A percentile compares a stretch with the other conserved stretches of the same genome.
Evolutionary conservation across 495 filamentous ascomycete genomes (phyloP).

Genomic region (Xylaria telfairii): DNA sequence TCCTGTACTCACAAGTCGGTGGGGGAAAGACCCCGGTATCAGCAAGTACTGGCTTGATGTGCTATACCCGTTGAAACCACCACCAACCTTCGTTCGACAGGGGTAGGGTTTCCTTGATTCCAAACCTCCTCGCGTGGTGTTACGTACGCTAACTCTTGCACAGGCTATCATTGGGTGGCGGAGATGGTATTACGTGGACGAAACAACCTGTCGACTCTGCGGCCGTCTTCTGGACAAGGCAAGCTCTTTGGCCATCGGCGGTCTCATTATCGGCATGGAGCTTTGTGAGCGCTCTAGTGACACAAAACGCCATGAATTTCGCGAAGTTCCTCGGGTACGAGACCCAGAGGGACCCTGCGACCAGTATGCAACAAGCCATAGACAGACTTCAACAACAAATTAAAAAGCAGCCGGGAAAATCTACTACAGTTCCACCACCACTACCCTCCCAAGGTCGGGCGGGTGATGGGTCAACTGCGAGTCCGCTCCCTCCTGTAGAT

Average conservation of each 20-base stretch:
- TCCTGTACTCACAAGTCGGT: conserved; percentile 21
- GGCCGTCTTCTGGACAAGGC: conserved; percentile 37
- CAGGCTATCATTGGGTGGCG: conserved; percentile 43
- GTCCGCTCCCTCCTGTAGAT: conserved; percentile 28
- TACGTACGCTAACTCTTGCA: conserved; percentile 25
- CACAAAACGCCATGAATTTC: conserved; percentile 36
- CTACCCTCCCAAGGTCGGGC: conserved; percentile 28
- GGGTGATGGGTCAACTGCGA: conserved; percentile 28
- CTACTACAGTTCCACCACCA: conserved; percentile 25
- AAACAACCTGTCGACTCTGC: conserved; percentile 39
- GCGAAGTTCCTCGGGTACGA: conserved; percentile 44
- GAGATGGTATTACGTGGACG: conserved; percentile 36
- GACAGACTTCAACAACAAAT: conserved; percentile 40
- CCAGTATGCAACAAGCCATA: conserved; percentile 32
- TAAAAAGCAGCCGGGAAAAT: conserved; percentile 36
- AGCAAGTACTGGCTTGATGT: conserved; percentile 47
- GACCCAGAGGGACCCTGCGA: conserved; percentile 5
- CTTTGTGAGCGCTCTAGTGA: conserved; percentile 38
- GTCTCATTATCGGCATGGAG: conserved; percentile 43
- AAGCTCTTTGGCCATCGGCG: conserved; percentile 44
- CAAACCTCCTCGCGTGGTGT: background rate
- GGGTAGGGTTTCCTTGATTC: conserved; percentile 45
- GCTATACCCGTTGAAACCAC: conserved; percentile 46
- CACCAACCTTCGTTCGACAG: conserved; percentile 46
- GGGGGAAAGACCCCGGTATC: conserved; percentile 36